Evolutionary conservation across 2,329 filamentous ascomycete genomes (phyloP).

Genomic region (Phaeosphaeria sp.): DNA sequence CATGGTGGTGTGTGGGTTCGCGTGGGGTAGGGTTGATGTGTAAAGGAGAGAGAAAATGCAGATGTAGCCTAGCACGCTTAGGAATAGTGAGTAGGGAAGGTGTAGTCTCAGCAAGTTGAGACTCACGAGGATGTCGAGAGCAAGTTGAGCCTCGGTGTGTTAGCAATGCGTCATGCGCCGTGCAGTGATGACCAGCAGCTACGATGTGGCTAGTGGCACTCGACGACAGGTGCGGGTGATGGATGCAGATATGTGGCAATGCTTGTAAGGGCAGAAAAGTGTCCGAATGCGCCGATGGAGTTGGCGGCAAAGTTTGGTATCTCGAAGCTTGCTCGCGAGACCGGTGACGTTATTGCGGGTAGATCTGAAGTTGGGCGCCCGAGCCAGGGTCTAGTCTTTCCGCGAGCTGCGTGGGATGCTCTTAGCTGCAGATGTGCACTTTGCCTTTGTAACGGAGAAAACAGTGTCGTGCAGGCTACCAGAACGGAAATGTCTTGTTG

Average conservation of each 20-base stretch:
- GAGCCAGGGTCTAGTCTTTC: slow-evolving; percentile 27
- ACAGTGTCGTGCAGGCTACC: background rate
- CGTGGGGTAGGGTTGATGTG: slow-evolving; percentile 3
- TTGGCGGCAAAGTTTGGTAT: slow-evolving; percentile 27
- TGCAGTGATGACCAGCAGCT: slow-evolving; percentile 14
- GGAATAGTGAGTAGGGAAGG: slow-evolving; percentile 8
- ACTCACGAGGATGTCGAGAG: slow-evolving; percentile 24
- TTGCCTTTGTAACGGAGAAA: background rate
- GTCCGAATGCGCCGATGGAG: slow-evolving; percentile 11
- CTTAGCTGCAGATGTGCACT: background rate
- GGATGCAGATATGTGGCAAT: background rate
- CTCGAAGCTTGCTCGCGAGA: slow-evolving; percentile 19
- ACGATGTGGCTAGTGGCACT: slow-evolving; percentile 24
- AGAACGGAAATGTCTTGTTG: slow-evolving; percentile 6
- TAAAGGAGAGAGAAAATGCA: slow-evolving; percentile 5
- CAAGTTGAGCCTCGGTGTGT: slow-evolving; percentile 16
- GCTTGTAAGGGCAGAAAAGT: background rate
- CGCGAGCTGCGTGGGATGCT: background rate
- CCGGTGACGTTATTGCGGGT: slow-evolving; percentile 37
- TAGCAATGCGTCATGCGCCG: slow-evolving; percentile 34
- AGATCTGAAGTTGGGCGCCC: slow-evolving; percentile 12
- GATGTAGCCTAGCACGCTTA: slow-evolving; percentile 2
- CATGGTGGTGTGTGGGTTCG: slow-evolving; percentile 22
- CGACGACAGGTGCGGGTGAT: slow-evolving; percentile 11
- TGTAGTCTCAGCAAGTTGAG: background rate